These are phyloP conservation scores for Colletotrichum incanum DNA, from an alignment of 2,329 filamentous ascomycete genomes.

Conservation along the genomic window DNA sequence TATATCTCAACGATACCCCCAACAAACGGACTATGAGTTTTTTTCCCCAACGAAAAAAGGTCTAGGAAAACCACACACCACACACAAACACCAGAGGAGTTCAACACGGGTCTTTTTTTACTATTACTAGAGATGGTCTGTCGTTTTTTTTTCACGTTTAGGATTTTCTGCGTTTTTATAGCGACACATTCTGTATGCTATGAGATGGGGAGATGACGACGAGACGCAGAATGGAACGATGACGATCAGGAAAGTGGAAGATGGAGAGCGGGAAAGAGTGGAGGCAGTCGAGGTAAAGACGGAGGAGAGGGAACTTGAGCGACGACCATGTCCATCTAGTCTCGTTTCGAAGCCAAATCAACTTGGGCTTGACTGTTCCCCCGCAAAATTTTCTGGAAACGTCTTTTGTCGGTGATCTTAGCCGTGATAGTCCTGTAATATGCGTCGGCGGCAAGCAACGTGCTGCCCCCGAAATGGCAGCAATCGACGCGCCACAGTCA, in stretches of 20 bases:
- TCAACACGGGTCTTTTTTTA: slow-evolving; percentile 40
- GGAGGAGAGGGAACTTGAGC: not conserved
- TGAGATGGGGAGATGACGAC: slow-evolving; percentile 17
- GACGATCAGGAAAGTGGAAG: not conserved
- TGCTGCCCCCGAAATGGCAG: not conserved
- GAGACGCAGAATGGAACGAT: slow-evolving; percentile 14
- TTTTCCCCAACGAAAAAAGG: slow-evolving; percentile 37
- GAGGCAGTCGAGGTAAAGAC: not conserved
- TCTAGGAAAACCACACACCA: slow-evolving; percentile 19
- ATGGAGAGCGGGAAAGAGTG: not conserved
- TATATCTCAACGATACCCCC: slow-evolving; percentile 62
- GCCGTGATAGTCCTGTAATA: not conserved
- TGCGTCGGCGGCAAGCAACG: not conserved
- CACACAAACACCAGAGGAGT: slow-evolving; percentile 37
- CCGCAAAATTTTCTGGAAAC: not conserved
- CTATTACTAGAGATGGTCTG: slow-evolving; percentile 13
- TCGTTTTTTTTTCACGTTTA: slow-evolving; percentile 14
- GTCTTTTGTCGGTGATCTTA: not conserved
- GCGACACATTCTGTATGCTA: slow-evolving; percentile 26
- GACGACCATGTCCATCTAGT: slow-evolving; percentile 5
- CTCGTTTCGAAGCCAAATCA: slow-evolving; percentile 35
- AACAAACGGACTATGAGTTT: slow-evolving; percentile 43
- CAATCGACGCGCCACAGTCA: not conserved
- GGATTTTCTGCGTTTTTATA: slow-evolving; percentile 15
- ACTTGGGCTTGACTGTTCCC: slow-evolving; percentile 30